Conservation (phyloP, 805 yeast species). For the Ogataea populi-albae region DNA sequence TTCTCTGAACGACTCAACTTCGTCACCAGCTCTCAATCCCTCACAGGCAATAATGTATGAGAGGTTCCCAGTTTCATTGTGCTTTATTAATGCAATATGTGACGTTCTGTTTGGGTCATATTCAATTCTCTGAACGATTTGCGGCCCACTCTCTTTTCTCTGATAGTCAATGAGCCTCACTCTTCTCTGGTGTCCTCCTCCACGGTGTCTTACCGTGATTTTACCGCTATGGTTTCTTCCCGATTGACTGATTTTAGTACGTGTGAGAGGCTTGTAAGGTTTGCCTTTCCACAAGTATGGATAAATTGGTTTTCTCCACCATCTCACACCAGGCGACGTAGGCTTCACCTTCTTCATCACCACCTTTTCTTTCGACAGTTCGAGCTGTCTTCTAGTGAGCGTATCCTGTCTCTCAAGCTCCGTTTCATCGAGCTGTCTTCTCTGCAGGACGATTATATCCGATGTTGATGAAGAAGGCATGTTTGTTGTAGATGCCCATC, state of each 20-base stretch:
- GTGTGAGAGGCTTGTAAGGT: slow-evolving; percentile 74
- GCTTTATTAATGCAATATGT: slow-evolving; percentile 83
- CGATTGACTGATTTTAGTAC: slow-evolving; percentile 65
- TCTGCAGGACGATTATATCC: slow-evolving; percentile 30
- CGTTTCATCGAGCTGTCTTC: slow-evolving; percentile 49
- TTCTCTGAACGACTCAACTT: slow-evolving; percentile 81
- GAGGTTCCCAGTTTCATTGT: slow-evolving; percentile 55
- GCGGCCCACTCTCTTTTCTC: slow-evolving; percentile 66
- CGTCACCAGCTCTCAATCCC: slow-evolving; percentile 90
- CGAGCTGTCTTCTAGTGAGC: slow-evolving; percentile 66
- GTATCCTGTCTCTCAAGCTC: slow-evolving; percentile 79
- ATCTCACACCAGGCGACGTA: slow-evolving; percentile 80
- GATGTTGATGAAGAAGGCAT: slow-evolving; percentile 1
- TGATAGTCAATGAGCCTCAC: slow-evolving; percentile 76
- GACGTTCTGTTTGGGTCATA: slow-evolving; percentile 94
- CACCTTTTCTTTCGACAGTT: slow-evolving; percentile 66
- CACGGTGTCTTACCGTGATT: slow-evolving; percentile 90
- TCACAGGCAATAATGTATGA: slow-evolving; percentile 88
- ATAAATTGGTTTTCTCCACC: slow-evolving; percentile 86
- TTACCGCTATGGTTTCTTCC: slow-evolving; percentile 90
- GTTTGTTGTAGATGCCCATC: slow-evolving; percentile 1
- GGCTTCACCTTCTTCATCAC: slow-evolving; percentile 75
- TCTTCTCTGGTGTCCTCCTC: slow-evolving; percentile 94
- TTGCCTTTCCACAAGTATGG: slow-evolving; percentile 83
- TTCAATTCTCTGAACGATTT: slow-evolving; percentile 82